Conservation (phyloP, 768 basidiomycete genomes). For the Serendipita sp. region DNA sequence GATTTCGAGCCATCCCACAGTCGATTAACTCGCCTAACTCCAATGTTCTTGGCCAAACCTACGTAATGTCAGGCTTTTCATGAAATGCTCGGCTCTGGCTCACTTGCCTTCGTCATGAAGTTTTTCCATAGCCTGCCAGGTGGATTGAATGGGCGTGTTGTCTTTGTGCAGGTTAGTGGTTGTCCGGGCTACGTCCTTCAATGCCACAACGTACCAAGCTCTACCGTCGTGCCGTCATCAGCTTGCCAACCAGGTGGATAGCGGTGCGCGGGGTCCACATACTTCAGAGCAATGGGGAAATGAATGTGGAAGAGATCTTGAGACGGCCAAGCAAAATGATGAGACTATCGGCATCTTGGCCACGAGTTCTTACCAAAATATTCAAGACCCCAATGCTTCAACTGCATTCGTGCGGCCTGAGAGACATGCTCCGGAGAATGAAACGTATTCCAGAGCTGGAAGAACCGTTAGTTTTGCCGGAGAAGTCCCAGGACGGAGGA, state of each 20-base stretch:
- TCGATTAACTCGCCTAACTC: slow-evolving; percentile 35
- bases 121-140: slow-evolving; percentile 70
- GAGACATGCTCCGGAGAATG: slow-evolving; percentile 62
- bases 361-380: slow-evolving; percentile 21
- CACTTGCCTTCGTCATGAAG: slow-evolving; percentile 40
- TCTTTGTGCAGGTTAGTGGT: slow-evolving; percentile 19
- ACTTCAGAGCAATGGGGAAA: slow-evolving; percentile 69
- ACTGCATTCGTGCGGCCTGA: slow-evolving; percentile 25
- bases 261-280: slow-evolving; percentile 56
- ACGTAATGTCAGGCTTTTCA: no score
- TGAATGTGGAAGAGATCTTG: slow-evolving; percentile 30
- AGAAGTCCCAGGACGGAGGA: not conserved
- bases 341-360: slow-evolving; percentile 9
- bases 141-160: slow-evolving; percentile 60
- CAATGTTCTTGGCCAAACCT: slow-evolving; percentile 58
- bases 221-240: slow-evolving; percentile 40
- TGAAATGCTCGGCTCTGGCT: no score
- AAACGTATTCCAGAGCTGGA: slow-evolving; percentile 71
- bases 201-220: slow-evolving; percentile 31
- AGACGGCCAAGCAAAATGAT: not conserved
- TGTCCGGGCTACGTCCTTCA: slow-evolving; percentile 5
- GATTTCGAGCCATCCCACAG: not conserved
- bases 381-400: slow-evolving; percentile 67
- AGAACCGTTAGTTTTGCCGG: slow-evolving; percentile 1
- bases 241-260: slow-evolving; percentile 77